A percentile compares a stretch with the other conserved stretches of the same genome.
These are phyloP conservation scores for Venturia aucupariae DNA, from an alignment of 2,329 filamentous ascomycete genomes.

Conservation along the genomic window DNA sequence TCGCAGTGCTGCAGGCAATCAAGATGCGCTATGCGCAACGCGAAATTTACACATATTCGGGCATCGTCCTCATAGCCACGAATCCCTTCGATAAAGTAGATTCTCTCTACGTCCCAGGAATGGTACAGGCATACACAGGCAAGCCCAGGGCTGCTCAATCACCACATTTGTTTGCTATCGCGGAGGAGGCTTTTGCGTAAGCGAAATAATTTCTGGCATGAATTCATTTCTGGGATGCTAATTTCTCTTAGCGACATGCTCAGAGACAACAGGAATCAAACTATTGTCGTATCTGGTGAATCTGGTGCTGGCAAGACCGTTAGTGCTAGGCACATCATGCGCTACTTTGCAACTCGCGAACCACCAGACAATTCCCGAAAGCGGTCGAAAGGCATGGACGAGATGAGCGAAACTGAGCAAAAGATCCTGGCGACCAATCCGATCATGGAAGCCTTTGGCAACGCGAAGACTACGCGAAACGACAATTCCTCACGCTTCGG, in stretches of 20 bases:
- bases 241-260: slow-evolving; percentile 72
- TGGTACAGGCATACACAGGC: slow-evolving; percentile 99
- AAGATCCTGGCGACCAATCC: slow-evolving; percentile 97
- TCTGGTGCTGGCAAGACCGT: slow-evolving; percentile 98
- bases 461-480: slow-evolving; percentile 98
- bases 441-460: slow-evolving; percentile 99
- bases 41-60: slow-evolving; percentile 99
- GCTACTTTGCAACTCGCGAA: slow-evolving; percentile 97
- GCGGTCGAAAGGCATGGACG: slow-evolving; percentile 63
- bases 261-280: slow-evolving; percentile 91
- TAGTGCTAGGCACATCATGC: slow-evolving; percentile 99
- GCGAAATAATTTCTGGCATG: slow-evolving; percentile 23
- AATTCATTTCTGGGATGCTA: slow-evolving; percentile 7
- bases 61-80: slow-evolving; percentile 95
- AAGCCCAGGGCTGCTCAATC: slow-evolving; percentile 95
- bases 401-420: slow-evolving; percentile 97
- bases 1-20: slow-evolving; percentile 86
- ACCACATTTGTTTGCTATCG: slow-evolving; percentile 96
- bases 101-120: slow-evolving; percentile 94
- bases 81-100: slow-evolving; percentile 97
- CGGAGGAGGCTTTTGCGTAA: slow-evolving; percentile 96
- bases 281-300: slow-evolving; percentile 97
- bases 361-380: slow-evolving; percentile 78
- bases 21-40: slow-evolving; percentile 95
- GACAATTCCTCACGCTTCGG: slow-evolving; percentile 98